Conservation (phyloP, 768 basidiomycete species). For the Lactifluus subvellereus region DNA sequence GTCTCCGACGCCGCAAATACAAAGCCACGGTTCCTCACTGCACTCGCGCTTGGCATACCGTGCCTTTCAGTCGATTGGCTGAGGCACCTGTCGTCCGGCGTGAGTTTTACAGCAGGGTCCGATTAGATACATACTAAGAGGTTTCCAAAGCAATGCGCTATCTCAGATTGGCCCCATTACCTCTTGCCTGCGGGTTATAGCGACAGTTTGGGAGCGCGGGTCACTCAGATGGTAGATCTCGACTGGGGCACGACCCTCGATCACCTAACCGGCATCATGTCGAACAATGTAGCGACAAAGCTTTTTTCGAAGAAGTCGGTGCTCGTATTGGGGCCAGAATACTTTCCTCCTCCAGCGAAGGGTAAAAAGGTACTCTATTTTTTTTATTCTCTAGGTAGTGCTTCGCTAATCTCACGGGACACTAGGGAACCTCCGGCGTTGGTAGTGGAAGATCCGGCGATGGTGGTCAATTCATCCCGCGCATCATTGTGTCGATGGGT, state of each 20-base stretch:
- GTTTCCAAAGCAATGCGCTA: constrained; percentile 1
- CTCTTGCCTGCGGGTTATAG: constrained; percentile 50
- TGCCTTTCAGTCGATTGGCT: constrained; percentile 63
- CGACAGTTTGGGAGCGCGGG: constrained; percentile 35
- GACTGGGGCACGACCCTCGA: constrained; percentile 46
- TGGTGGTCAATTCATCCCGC: constrained; percentile 44
- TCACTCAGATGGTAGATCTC: constrained; percentile 45
- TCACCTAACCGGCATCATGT: constrained; percentile 54
- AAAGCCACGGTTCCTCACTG: constrained; percentile 76
- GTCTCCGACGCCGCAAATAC: constrained; percentile 58
- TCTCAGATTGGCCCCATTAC: constrained; percentile 55
- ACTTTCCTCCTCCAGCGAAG: constrained; percentile 43
- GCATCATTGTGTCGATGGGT: constrained; percentile 75
- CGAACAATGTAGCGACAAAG: constrained; percentile 50
- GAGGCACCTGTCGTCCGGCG: constrained; percentile 33
- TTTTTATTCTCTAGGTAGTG: background rate
- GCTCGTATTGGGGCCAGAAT: constrained; percentile 53
- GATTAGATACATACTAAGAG: background rate
- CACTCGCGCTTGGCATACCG: constrained; percentile 82
- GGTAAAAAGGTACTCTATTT: constrained; percentile 33
- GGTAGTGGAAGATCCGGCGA: constrained; percentile 28
- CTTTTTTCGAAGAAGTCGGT: constrained; percentile 50
- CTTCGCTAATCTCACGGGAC: constrained; percentile 17
- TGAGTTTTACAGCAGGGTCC: constrained; percentile 18
- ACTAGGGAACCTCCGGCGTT: constrained; percentile 7